Conservation (phyloP, 805 yeast genomes). For the Starmera quercuum region DNA sequence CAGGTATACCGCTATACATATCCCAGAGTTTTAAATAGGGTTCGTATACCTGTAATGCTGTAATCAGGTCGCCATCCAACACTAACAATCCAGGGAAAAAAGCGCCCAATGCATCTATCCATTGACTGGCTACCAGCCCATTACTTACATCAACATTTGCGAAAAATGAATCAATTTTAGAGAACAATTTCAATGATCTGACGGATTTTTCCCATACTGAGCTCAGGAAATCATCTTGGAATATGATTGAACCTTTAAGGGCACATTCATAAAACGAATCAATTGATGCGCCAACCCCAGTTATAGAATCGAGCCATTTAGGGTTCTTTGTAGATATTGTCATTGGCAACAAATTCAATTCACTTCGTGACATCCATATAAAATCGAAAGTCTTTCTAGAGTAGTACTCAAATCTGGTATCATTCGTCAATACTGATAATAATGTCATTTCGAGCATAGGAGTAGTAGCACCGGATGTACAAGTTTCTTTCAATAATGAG, state of each 20-base stretch:
- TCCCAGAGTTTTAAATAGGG: constrained; percentile 74
- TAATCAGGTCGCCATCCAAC: constrained; percentile 62
- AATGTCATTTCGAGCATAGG: constrained; percentile 77
- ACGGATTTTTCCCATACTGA: constrained; percentile 57
- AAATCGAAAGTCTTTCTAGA: constrained; percentile 57
- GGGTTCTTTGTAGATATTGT: constrained; percentile 55
- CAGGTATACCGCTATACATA: constrained; percentile 75
- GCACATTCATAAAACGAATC: constrained; percentile 91
- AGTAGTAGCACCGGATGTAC: constrained; percentile 83
- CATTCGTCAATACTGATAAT: constrained; percentile 68
- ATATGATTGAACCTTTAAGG: constrained; percentile 65
- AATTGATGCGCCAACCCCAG: constrained; percentile 87
- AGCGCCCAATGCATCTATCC: constrained; percentile 86
- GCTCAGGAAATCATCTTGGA: constrained; percentile 47
- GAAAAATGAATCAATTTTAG: constrained; percentile 44
- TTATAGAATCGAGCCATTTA: constrained; percentile 46
- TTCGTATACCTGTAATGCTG: constrained; percentile 55
- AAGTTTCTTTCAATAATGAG: constrained; percentile 52
- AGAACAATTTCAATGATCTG: constrained; percentile 46
- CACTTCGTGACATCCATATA: constrained; percentile 62
- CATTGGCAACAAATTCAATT: constrained; percentile 68
- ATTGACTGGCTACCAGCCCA: constrained; percentile 44
- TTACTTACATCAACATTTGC: constrained; percentile 46
- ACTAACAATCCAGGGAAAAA: constrained; percentile 86
- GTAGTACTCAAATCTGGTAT: constrained; percentile 56